These are phyloP conservation scores for Suillus discolor DNA, from an alignment of 768 basidiomycete genomes.

Conservation along the genomic window DNA sequence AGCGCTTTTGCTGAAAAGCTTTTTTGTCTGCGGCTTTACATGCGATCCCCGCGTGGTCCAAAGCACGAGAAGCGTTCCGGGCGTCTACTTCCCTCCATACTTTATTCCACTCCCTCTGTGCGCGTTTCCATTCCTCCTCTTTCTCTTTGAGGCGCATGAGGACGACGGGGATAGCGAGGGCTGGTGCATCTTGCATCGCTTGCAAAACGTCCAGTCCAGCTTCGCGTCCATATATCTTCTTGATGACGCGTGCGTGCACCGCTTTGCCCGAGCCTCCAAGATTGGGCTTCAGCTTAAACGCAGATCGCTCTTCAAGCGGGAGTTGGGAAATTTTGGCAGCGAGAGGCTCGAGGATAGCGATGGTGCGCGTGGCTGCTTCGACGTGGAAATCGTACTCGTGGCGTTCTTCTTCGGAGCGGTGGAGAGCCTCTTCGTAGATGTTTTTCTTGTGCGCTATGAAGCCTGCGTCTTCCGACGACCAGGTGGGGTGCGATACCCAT, in stretches of 20 bases:
- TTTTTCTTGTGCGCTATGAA: constrained; percentile 94
- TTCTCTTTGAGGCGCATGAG: constrained; percentile 89
- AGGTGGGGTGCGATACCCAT: constrained; percentile 97
- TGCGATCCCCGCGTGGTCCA: constrained; percentile 90
- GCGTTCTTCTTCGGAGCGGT: constrained; percentile 95
- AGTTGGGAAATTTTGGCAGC: constrained; percentile 84
- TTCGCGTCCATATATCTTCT: constrained; percentile 95
- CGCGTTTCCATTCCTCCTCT: constrained; percentile 98
- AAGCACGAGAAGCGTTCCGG: constrained; percentile 88
- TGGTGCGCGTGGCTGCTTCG: constrained; percentile 91
- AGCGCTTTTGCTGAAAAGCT: constrained; percentile 72
- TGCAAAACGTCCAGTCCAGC: constrained; percentile 79
- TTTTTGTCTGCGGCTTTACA: constrained; percentile 95
- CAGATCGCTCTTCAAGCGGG: constrained; percentile 71
- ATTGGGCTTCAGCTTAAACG: constrained; percentile 88
- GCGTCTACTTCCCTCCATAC: constrained; percentile 98
- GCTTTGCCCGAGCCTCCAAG: constrained; percentile 82
- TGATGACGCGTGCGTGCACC: constrained; percentile 91
- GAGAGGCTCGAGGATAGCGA: constrained; percentile 88
- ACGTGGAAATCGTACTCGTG: constrained; percentile 99
- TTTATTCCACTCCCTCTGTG: constrained; percentile 97
- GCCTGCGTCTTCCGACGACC: constrained; percentile 91
- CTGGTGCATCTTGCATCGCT: constrained; percentile 92
- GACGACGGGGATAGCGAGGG: constrained; percentile 87
- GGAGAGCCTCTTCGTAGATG: constrained; percentile 93